A percentile compares a stretch with the other conserved stretches of the same genome.
phyloP scores from a whole-genome alignment of 2,329 filamentous ascomycete species.

The Aspergillus proliferans region DNA sequence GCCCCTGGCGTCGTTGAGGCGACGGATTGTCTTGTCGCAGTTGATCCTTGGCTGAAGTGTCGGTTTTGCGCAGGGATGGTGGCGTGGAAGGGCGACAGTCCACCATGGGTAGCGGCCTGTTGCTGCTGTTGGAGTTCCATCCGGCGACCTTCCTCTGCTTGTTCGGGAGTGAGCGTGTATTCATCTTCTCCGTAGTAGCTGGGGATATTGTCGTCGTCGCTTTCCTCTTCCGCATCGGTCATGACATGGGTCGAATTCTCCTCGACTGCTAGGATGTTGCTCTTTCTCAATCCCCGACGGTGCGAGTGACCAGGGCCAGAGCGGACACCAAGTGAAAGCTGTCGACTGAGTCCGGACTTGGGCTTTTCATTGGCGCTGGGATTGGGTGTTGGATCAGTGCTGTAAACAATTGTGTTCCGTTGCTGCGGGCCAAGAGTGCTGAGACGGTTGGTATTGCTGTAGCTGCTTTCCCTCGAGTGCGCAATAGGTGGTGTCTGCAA shows the following conservation, averaged over 20 bases:
- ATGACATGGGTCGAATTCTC: slow-evolving; percentile 21
- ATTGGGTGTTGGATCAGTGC: slow-evolving; percentile 24
- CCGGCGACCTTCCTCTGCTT: slow-evolving; percentile 25
- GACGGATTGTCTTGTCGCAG: slow-evolving; percentile 10
- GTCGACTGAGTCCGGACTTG: slow-evolving; percentile 28
- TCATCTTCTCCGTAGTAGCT: slow-evolving; percentile 36
- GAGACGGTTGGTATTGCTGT: slow-evolving; percentile 23
- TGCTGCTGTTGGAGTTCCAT: slow-evolving; percentile 14
- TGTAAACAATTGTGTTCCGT: slow-evolving; percentile 35
- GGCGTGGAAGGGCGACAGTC: neutral
- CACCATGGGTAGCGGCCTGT: slow-evolving; percentile 1
- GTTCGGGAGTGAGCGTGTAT: slow-evolving; percentile 31
- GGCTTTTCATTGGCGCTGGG: slow-evolving; percentile 25
- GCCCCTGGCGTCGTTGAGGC: slow-evolving; percentile 23
- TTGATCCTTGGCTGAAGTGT: slow-evolving; percentile 23
- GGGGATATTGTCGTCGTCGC: slow-evolving; percentile 32
- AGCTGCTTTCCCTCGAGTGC: slow-evolving; percentile 26
- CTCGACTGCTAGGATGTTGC: slow-evolving; percentile 21
- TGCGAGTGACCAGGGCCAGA: slow-evolving; percentile 35
- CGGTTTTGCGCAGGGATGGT: slow-evolving; percentile 3
- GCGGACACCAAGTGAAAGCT: slow-evolving; percentile 35
- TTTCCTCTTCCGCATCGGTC: slow-evolving; percentile 30
- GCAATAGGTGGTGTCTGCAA: slow-evolving; percentile 29
- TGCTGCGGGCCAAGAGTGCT: slow-evolving; percentile 32
- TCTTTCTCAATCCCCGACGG: slow-evolving; percentile 21